Evolutionary conservation across 192 early-diverging fungal species (phyloP).

Genomic region (Umbelopsis isabellina): DNA sequence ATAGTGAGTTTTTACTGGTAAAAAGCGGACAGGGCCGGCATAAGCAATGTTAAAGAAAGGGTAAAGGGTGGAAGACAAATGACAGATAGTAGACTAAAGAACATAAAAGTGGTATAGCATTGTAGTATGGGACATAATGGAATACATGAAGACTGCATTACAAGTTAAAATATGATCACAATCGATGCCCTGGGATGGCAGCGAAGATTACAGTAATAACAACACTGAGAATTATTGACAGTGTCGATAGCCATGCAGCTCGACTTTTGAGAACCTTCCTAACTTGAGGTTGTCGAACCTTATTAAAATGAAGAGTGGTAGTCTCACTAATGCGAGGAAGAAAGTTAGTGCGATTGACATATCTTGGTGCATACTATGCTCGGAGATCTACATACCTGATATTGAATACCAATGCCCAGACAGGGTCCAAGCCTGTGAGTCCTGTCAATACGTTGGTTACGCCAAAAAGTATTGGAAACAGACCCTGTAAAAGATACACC

Average conservation of each 20-base stretch:
- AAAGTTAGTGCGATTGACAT: background rate
- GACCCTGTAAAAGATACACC: constrained; percentile 3
- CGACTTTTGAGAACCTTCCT: constrained; percentile 34
- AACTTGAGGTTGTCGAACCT: constrained; percentile 37
- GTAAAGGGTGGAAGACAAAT: too few relatives aligned
- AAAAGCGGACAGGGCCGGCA: too few relatives aligned
- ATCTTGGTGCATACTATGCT: background rate
- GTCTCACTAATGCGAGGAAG: constrained; percentile 37
- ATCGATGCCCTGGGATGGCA: constrained; percentile 30
- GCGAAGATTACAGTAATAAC: constrained; percentile 38
- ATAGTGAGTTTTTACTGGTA: too few relatives aligned
- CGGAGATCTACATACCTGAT: constrained; percentile 26
- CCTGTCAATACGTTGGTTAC: constrained; percentile 43
- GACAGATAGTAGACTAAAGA: too few relatives aligned
- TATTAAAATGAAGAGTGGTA: constrained; percentile 40
- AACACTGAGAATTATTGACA: constrained; percentile 27
- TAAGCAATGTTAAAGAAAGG: too few relatives aligned
- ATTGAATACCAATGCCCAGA: constrained; percentile 46
- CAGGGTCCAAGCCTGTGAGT: constrained; percentile 42
- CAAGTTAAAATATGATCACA: constrained; percentile 16
- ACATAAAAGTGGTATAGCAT: too few relatives aligned
- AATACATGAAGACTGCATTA: background rate
- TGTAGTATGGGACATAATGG: background rate
- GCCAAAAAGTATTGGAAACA: constrained; percentile 45
- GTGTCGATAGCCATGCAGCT: constrained; percentile 32